phyloP scores from a whole-genome alignment of 495 filamentous ascomycete species.

The Trichoderma virens region DNA sequence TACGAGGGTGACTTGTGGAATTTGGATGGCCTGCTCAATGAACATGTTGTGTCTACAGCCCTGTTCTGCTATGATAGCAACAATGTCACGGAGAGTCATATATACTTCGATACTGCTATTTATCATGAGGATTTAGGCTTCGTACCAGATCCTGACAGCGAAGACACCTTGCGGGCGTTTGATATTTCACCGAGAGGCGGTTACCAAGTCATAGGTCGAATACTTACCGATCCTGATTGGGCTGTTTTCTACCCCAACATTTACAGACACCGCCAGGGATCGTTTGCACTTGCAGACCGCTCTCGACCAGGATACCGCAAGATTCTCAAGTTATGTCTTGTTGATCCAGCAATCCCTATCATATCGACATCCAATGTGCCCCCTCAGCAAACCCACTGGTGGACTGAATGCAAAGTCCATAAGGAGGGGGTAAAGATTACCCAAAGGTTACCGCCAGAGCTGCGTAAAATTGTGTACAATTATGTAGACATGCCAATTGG shows the following conservation, averaged over 20 bases:
- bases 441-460: background rate
- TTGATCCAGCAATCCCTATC: conserved; percentile 45
- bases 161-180: background rate
- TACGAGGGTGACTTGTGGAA: conserved; percentile 31
- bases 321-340: conserved; percentile 50
- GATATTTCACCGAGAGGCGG: background rate
- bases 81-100: conserved; percentile 47
- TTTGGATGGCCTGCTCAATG: conserved; percentile 49
- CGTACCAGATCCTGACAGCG: background rate
- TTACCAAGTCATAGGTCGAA: background rate
- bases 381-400: conserved; percentile 39
- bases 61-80: conserved; percentile 54
- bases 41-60: conserved; percentile 49
- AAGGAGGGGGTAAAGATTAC: background rate
- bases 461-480: background rate
- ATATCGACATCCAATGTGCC: conserved; percentile 51
- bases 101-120: conserved; percentile 46
- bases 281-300: conserved; percentile 39
- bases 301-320: conserved; percentile 46
- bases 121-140: conserved; percentile 26
- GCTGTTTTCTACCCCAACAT: background rate
- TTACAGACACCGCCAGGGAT: conserved; percentile 42
- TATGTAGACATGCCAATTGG: background rate
- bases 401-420: conserved; percentile 21
- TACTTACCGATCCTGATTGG: background rate